Conservation (phyloP, 106 monocot species). For the Cymbidium sinense region DNA sequence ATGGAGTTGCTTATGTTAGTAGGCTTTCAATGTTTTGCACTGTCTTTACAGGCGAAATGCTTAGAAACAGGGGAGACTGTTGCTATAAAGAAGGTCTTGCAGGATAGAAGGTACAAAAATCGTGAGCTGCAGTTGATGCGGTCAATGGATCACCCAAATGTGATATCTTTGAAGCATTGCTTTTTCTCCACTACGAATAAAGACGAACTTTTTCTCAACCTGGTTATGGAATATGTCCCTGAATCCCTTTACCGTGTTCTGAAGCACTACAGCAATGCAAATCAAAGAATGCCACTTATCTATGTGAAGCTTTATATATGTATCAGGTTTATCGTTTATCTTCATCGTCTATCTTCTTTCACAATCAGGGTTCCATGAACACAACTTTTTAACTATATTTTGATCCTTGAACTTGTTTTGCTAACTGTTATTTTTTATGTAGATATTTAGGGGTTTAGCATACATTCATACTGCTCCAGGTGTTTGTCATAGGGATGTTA, state of each 20-base stretch:
- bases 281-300: conserved; percentile 75
- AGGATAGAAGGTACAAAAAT: conserved; percentile 77
- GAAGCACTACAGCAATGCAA: conserved; percentile 26
- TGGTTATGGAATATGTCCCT: conserved; percentile 87
- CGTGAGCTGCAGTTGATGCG: conserved; percentile 84
- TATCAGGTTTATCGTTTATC: conserved; percentile 39
- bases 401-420: not conserved
- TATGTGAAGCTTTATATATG: conserved; percentile 79
- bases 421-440: conserved; percentile 5
- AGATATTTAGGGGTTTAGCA: conserved; percentile 89
- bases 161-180: conserved; percentile 75
- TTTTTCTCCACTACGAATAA: conserved; percentile 79
- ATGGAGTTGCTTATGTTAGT: not conserved
- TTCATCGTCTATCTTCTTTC: too few relatives aligned
- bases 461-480: conserved; percentile 83
- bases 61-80: conserved; percentile 85
- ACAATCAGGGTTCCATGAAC: not conserved
- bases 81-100: conserved; percentile 76
- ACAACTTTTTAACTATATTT: not conserved
- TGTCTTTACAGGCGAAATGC: conserved; percentile 69
- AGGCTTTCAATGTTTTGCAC: not conserved
- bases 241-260: conserved; percentile 64
- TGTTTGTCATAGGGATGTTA: conserved; percentile 90
- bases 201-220: conserved; percentile 81
- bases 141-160: conserved; percentile 68